phyloP scores from a whole-genome alignment of 331 rosid genomes.

The Stylosanthes scabra region DNA sequence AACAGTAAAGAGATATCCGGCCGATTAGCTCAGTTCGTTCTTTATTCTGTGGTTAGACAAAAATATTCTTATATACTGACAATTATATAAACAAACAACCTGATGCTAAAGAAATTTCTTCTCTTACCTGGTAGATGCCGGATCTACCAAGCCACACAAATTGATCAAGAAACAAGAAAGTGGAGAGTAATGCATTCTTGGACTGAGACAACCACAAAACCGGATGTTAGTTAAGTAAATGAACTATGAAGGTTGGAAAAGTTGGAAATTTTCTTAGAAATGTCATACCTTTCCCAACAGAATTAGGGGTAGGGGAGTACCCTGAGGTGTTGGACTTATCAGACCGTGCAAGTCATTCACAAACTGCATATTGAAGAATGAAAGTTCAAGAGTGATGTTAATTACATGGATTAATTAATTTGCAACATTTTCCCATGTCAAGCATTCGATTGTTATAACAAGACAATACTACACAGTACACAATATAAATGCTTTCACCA shows the following conservation, averaged over 20 bases:
- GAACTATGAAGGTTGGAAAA: conserved; percentile 14
- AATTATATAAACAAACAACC: conserved; percentile 28
- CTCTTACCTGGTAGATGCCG: conserved; percentile 79
- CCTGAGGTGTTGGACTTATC: conserved; percentile 89
- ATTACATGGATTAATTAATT: conserved; percentile 13
- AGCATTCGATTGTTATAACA: conserved; percentile 17
- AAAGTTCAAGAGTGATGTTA: conserved; percentile 24
- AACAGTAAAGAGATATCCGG: conserved; percentile 90
- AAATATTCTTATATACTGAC: conserved; percentile 29
- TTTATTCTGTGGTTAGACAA: conserved; percentile 66
- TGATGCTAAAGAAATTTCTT: background rate
- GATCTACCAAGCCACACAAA: conserved; percentile 97
- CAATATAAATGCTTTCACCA: background rate
- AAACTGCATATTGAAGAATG: conserved; percentile 64
- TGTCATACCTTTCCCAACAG: conserved; percentile 88
- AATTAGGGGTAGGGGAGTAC: conserved; percentile 85
- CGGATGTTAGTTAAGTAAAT: conserved; percentile 18
- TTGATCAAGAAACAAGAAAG: conserved; percentile 98
- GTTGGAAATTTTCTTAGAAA: conserved; percentile 3
- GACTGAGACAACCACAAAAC: conserved; percentile 58
- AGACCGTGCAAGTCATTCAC: conserved; percentile 92
- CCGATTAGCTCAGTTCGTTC: conserved; percentile 79
- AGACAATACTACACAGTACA: conserved; percentile 26
- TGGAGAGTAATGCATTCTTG: conserved; percentile 87
- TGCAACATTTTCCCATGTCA: conserved; percentile 1